Conservation (phyloP, 2,329 filamentous ascomycete species). For the Cadophora sp. region DNA sequence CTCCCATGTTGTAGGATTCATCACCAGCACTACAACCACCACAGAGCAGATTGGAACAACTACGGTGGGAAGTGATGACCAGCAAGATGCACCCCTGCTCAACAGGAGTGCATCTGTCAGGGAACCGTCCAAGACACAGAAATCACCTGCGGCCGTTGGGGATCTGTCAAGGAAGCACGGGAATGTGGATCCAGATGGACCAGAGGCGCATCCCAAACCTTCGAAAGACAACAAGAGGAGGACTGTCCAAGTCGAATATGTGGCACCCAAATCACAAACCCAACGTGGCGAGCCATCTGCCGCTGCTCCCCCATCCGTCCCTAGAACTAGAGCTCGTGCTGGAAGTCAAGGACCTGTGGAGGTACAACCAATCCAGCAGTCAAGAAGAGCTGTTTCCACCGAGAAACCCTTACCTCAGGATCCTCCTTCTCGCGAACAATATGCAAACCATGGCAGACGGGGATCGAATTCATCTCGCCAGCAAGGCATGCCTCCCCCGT, state of each 20-base stretch:
- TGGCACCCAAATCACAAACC: conserved; percentile 87
- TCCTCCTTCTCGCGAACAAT: conserved; percentile 57
- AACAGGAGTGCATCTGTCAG: conserved; percentile 92
- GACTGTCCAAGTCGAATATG: conserved; percentile 97
- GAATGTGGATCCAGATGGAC: conserved; percentile 72
- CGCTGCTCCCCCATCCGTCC: conserved; percentile 38
- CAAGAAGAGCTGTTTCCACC: conserved; percentile 47
- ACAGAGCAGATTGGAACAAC: conserved; percentile 85
- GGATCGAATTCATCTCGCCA: conserved; percentile 41
- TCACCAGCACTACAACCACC: conserved; percentile 93
- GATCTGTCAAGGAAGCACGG: conserved; percentile 77
- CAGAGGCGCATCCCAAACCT: conserved; percentile 67
- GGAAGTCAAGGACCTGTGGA: conserved; percentile 61
- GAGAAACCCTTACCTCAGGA: conserved; percentile 69
- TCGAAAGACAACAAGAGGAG: conserved; percentile 86
- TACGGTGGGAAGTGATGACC: conserved; percentile 66
- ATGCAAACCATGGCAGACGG: conserved; percentile 50
- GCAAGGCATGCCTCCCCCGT: conserved; percentile 52
- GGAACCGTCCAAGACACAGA: conserved; percentile 76
- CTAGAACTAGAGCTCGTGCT: conserved; percentile 60
- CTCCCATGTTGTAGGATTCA: conserved; percentile 94
- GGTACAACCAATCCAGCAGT: conserved; percentile 41
- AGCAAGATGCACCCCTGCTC: conserved; percentile 64
- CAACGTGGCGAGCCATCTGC: conserved; percentile 61
- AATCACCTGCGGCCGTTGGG: conserved; percentile 58